phyloP scores from a whole-genome alignment of 495 filamentous ascomycete species.

The Hypoxylon lenormandii region DNA sequence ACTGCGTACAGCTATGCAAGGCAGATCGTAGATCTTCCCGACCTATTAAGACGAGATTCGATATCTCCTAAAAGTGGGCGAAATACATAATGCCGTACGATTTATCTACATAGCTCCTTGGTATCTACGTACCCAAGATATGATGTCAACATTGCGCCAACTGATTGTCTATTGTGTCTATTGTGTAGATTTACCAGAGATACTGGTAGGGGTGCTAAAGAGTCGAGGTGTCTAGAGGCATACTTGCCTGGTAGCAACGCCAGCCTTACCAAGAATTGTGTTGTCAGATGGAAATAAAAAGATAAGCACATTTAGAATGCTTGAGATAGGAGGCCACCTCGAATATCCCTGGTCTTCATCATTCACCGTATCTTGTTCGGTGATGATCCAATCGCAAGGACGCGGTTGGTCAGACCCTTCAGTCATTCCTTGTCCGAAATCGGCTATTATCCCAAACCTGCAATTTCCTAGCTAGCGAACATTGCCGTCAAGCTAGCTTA shows the following conservation, averaged over 20 bases:
- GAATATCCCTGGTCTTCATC: background rate
- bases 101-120: conserved; percentile 4
- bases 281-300: too few relatives aligned
- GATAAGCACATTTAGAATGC: too few relatives aligned
- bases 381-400: conserved; percentile 20
- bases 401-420: conserved; percentile 27
- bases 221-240: too few relatives aligned
- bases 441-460: conserved; percentile 29
- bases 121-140: conserved; percentile 14
- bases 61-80: conserved; percentile 22
- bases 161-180: background rate
- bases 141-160: conserved; percentile 23
- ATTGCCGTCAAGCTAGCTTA: conserved; percentile 22
- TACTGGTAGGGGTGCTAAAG: too few relatives aligned
- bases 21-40: background rate
- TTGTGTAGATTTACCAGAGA: background rate
- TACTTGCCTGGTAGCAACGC: too few relatives aligned
- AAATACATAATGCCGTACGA: background rate
- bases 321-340: background rate
- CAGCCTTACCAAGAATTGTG: too few relatives aligned
- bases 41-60: conserved; percentile 20
- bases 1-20: background rate
- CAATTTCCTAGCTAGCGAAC: conserved; percentile 14
- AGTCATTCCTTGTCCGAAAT: conserved; percentile 36
- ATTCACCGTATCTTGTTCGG: conserved; percentile 18